Percentiles rank a stretch among this genome's conserved stretches.
These are phyloP conservation scores for Piloderma croceum DNA, from an alignment of 768 basidiomycete species.

Conservation along the genomic window DNA sequence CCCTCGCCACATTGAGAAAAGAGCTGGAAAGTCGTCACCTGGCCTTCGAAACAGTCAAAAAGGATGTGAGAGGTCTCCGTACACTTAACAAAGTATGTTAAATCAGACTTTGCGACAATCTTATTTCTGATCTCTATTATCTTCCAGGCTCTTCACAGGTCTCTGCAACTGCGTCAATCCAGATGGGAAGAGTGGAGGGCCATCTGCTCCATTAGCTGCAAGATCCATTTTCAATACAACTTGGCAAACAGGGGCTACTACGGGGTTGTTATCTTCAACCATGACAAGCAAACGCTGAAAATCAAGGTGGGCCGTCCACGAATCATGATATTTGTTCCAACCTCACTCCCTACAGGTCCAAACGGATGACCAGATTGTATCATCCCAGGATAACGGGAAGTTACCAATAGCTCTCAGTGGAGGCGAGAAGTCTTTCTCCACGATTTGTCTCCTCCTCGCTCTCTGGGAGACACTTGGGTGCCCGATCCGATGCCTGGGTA, in stretches of 20 bases:
- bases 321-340: neutral
- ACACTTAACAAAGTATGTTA: neutral
- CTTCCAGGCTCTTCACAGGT: slow-evolving; percentile 65
- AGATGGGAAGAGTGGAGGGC: slow-evolving; percentile 86
- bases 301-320: slow-evolving; percentile 45
- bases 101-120: no score
- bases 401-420: slow-evolving; percentile 77
- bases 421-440: slow-evolving; percentile 96
- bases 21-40: neutral
- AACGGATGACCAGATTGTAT: slow-evolving; percentile 71
- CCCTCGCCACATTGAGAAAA: neutral
- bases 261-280: slow-evolving; percentile 88
- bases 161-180: slow-evolving; percentile 56
- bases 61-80: neutral
- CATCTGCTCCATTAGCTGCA: slow-evolving; percentile 84
- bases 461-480: slow-evolving; percentile 95
- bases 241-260: slow-evolving; percentile 83
- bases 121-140: no score
- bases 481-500: slow-evolving; percentile 87
- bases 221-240: slow-evolving; percentile 74
- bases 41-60: neutral
- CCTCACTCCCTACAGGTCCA: slow-evolving; percentile 46
- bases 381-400: slow-evolving; percentile 48
- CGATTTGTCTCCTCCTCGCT: slow-evolving; percentile 88
- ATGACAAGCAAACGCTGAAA: slow-evolving; percentile 53